These are phyloP conservation scores for Epicoccum nigrum DNA, from an alignment of 2,329 filamentous ascomycete species.

Conservation along the genomic window DNA sequence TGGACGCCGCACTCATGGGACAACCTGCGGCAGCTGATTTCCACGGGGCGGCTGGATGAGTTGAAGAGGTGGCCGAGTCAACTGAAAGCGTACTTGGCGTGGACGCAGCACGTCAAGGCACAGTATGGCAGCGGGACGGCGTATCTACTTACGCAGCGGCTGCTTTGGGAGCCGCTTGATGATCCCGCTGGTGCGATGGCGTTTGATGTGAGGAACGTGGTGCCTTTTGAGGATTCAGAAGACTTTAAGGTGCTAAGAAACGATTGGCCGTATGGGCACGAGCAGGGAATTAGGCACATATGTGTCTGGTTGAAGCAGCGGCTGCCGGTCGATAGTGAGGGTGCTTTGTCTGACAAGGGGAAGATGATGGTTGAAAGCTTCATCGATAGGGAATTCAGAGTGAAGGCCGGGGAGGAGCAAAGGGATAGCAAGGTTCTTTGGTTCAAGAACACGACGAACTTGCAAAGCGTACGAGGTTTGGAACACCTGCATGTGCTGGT, in stretches of 20 bases:
- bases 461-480: conserved; percentile 70
- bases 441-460: conserved; percentile 68
- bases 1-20: conserved; percentile 46
- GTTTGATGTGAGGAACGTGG: conserved; percentile 54
- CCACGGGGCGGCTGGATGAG: conserved; percentile 59
- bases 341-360: conserved; percentile 40
- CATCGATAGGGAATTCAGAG: conserved; percentile 55
- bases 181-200: conserved; percentile 22
- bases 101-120: conserved; percentile 61
- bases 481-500: conserved; percentile 76
- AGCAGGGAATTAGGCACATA: conserved; percentile 61
- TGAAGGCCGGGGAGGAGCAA: conserved; percentile 43
- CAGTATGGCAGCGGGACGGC: conserved; percentile 62
- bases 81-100: conserved; percentile 64
- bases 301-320: conserved; percentile 59
- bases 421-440: conserved; percentile 60
- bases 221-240: conserved; percentile 59
- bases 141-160: conserved; percentile 61
- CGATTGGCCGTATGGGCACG: conserved; percentile 69
- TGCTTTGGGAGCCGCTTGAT: conserved; percentile 55
- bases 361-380: conserved; percentile 36
- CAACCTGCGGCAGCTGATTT: conserved; percentile 41
- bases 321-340: conserved; percentile 39
- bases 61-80: conserved; percentile 66
- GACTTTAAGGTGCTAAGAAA: conserved; percentile 66